A percentile compares a stretch with the other conserved stretches of the same genome.
Evolutionary conservation across 192 early-diverging fungal species (phyloP).

Genomic region (Phycomyces nitens): DNA sequence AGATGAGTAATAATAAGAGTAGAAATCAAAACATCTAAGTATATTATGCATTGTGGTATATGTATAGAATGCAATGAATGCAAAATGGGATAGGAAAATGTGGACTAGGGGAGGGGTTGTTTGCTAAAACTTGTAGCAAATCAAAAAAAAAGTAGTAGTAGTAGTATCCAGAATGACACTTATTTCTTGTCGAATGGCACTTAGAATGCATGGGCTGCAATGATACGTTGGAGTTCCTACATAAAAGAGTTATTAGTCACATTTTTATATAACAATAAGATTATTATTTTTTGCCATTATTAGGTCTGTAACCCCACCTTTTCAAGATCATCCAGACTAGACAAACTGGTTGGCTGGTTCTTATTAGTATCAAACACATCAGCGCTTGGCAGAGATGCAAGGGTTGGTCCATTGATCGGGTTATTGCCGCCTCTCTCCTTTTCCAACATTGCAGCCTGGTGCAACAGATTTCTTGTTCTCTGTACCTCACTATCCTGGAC

Average conservation of each 20-base stretch:
- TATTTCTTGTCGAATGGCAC: no score
- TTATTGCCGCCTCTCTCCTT: not conserved
- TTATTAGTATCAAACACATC: constrained; percentile 14
- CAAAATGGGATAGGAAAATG: not conserved
- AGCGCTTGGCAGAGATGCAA: constrained; percentile 2
- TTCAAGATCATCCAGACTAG: constrained; percentile 17
- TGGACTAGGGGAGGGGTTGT: not conserved
- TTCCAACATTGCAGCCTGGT: not conserved
- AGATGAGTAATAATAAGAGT: not conserved
- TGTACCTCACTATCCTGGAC: not conserved
- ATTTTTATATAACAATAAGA: no score
- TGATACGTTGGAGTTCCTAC: constrained; percentile 21
- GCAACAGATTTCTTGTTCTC: not conserved
- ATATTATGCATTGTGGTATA: not conserved
- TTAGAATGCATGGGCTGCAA: constrained; percentile 2
- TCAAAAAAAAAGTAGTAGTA: no score
- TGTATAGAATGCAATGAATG: constrained; percentile 2
- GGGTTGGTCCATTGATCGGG: not conserved
- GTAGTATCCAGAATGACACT: no score
- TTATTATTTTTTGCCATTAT: no score
- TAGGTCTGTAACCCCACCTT: not conserved
- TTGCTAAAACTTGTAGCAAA: not conserved
- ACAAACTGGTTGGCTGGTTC: not conserved
- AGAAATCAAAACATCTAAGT: not conserved
- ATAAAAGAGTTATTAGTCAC: no score